Percentiles rank a stretch among this genome's conserved stretches.
phyloP scores from a whole-genome alignment of 2,329 filamentous ascomycete species.

The Verticillium longisporum region DNA sequence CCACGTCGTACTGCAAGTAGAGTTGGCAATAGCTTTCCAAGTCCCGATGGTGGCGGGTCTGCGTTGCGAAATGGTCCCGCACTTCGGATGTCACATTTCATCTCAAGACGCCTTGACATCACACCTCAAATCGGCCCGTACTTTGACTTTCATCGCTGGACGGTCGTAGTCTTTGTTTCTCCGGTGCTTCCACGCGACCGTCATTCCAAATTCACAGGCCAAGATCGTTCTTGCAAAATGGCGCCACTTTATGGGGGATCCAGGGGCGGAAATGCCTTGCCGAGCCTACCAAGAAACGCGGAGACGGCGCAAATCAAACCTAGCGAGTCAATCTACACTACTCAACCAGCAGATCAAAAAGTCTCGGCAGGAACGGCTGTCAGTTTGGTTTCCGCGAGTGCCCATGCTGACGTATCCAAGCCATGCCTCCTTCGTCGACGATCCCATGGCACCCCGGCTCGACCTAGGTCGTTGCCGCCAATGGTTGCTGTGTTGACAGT shows the following conservation, averaged over 20 bases:
- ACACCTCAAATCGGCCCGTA: background rate
- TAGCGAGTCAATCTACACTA: background rate
- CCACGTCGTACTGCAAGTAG: background rate
- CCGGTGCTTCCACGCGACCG: background rate
- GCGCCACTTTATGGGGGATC: background rate
- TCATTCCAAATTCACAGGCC: background rate
- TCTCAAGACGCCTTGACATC: background rate
- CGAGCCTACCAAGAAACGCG: background rate
- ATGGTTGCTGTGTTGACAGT: background rate
- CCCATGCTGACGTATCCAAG: background rate
- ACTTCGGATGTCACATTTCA: background rate
- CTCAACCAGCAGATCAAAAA: background rate
- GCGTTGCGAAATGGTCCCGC: background rate
- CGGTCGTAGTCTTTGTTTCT: background rate
- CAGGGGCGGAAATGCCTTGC: background rate
- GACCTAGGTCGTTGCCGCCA: background rate
- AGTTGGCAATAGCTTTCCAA: background rate
- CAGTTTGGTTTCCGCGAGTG: background rate
- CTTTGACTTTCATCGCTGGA: background rate
- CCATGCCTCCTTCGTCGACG: background rate
- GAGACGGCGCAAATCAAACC: background rate
- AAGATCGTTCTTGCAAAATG: background rate
- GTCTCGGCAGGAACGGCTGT: background rate
- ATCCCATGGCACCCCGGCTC: background rate
- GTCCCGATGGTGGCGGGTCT: background rate